Percentiles rank a stretch among this genome's conserved stretches.
These are phyloP conservation scores for Penicillium simplicissimum DNA, from an alignment of 495 filamentous ascomycete species.

Conservation along the genomic window DNA sequence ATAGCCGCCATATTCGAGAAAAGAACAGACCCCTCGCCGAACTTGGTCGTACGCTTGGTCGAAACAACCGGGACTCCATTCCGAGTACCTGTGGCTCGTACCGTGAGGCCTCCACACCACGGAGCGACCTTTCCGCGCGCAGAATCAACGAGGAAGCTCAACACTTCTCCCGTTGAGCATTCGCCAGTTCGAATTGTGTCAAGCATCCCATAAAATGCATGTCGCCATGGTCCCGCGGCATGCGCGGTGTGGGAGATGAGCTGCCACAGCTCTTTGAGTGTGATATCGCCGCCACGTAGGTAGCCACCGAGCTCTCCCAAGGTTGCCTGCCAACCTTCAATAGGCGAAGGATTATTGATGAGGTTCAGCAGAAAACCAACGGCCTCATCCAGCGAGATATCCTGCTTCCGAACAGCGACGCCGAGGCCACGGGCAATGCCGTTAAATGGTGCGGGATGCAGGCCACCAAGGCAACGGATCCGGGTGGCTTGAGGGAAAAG, in stretches of 20 bases:
- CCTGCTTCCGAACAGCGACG: neutral
- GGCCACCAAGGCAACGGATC: neutral
- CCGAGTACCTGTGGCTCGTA: neutral
- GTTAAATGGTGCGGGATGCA: neutral
- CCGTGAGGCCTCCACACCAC: neutral
- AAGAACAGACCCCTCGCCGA: neutral
- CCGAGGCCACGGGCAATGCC: neutral
- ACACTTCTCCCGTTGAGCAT: neutral
- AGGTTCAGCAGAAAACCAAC: conserved; percentile 6
- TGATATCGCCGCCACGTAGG: neutral
- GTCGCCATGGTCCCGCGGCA: neutral
- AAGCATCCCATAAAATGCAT: conserved; percentile 5
- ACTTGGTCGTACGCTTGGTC: neutral
- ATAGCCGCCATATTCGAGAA: neutral
- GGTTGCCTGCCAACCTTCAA: neutral
- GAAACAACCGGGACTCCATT: neutral
- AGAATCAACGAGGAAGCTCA: neutral
- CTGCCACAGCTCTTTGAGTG: neutral
- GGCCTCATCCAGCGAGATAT: neutral
- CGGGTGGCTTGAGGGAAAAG: neutral
- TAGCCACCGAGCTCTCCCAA: neutral
- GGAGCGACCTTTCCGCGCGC: neutral
- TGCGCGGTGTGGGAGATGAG: neutral
- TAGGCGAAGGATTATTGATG: neutral
- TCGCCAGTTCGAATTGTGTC: neutral